phyloP scores from a whole-genome alignment of 2,329 filamentous ascomycete genomes.

The Paracoccidioides lutzii region DNA sequence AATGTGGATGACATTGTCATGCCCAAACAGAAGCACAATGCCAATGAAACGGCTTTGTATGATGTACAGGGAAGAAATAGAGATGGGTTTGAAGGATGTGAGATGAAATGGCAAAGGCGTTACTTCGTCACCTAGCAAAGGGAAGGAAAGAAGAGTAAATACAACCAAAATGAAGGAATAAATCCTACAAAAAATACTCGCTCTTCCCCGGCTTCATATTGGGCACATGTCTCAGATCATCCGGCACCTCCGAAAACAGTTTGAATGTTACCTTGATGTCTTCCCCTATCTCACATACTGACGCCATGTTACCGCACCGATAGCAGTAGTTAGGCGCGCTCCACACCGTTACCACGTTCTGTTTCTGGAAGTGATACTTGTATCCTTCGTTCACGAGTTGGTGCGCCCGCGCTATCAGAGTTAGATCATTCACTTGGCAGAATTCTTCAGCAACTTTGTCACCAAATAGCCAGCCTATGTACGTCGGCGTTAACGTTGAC shows the following conservation, averaged over 20 bases:
- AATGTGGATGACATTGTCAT: too few relatives aligned
- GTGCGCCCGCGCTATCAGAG: constrained; percentile 87
- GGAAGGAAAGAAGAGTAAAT: neutral
- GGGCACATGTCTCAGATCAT: constrained; percentile 35
- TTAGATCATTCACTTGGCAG: constrained; percentile 97
- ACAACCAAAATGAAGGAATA: neutral
- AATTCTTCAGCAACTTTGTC: constrained; percentile 56
- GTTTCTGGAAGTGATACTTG: constrained; percentile 89
- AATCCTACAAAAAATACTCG: constrained; percentile 35
- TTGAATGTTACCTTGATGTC: constrained; percentile 81
- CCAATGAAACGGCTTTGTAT: too few relatives aligned
- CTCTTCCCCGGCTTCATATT: constrained; percentile 33
- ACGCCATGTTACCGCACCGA: constrained; percentile 80
- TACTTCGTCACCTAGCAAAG: neutral
- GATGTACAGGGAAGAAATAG: neutral
- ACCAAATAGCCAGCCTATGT: constrained; percentile 12
- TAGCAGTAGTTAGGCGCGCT: constrained; percentile 92
- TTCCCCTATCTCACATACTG: constrained; percentile 79
- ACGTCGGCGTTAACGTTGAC: neutral
- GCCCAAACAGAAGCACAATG: too few relatives aligned
- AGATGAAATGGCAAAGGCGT: neutral
- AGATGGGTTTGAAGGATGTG: neutral
- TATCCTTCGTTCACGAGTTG: constrained; percentile 99
- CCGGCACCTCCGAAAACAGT: constrained; percentile 35
- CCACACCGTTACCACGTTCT: constrained; percentile 94